Percentiles rank a stretch among this genome's conserved stretches.
Evolutionary conservation across 2,329 filamentous ascomycete genomes (phyloP).

Genomic region (Clarireedia paspali): DNA sequence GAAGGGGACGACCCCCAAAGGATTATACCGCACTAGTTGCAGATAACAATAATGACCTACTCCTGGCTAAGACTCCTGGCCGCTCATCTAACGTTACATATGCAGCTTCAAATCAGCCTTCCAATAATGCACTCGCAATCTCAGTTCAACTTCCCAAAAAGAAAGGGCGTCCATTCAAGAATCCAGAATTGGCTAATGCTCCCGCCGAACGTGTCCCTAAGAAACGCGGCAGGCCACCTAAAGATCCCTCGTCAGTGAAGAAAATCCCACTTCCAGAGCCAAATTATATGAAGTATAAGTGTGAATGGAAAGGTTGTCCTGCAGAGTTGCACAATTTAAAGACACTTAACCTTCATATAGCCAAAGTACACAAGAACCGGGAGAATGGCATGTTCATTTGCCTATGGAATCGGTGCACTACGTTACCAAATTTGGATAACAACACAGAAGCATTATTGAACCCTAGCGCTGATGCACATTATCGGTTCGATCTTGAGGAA

Average conservation of each 20-base stretch:
- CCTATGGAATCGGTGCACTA: slow-evolving; percentile 36
- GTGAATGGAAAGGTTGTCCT: slow-evolving; percentile 51
- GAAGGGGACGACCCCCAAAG: slow-evolving; percentile 3
- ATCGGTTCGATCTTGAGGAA: slow-evolving; percentile 17
- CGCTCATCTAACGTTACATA: not conserved
- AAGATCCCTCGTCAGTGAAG: not conserved
- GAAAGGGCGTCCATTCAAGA: slow-evolving; percentile 3
- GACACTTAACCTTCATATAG: slow-evolving; percentile 48
- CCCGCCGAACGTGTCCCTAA: slow-evolving; percentile 6
- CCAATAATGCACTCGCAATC: not conserved
- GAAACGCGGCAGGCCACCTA: slow-evolving; percentile 17
- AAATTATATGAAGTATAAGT: slow-evolving; percentile 44
- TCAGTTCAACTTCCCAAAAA: slow-evolving; percentile 1
- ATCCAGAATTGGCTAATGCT: not conserved
- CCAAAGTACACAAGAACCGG: slow-evolving; percentile 38
- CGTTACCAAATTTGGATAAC: slow-evolving; percentile 11
- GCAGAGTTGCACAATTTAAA: slow-evolving; percentile 56
- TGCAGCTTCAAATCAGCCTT: not conserved
- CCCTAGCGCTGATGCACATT: slow-evolving; percentile 7
- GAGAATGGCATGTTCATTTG: slow-evolving; percentile 26
- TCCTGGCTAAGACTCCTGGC: not conserved
- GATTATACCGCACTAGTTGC: not conserved
- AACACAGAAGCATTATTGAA: not conserved
- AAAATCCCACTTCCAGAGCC: slow-evolving; percentile 27
- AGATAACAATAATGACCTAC: not conserved